Base-by-base conservation (phyloP, 2,329 filamentous ascomycete genomes). In the Xylaria sp. region DNA sequence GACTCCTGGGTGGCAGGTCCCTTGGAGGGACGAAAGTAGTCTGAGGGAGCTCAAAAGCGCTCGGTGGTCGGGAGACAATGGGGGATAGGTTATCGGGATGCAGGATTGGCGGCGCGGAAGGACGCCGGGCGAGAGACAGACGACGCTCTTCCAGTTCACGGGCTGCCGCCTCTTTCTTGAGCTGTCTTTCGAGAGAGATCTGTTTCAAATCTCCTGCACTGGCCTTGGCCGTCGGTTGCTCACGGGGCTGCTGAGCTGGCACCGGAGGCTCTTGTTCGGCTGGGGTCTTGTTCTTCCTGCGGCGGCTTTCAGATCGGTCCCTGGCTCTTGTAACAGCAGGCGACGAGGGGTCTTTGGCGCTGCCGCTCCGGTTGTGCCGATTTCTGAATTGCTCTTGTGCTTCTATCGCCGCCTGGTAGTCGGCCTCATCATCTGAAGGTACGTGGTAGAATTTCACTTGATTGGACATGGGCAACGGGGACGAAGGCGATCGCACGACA, bases 61-160 rank as follows among this genome's bases (percentile, higher is more conserved):
- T 74, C 0, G 78, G 75, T n/a, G 76, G 70, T 10, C 77, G 76
- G 12, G 73, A 67, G 32, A 76, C 68, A n/a, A 80, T 78, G 2
- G 81, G 80, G 0, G 81, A 81, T 50, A 89, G 80, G 66, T 88
- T 81, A 68, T 84, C 84, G 0, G 94, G 94, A 72, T 94, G 90
- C 5, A 93, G 90, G 68, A 97, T 97, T 0, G 89, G 83, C 0
- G 93, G 93, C 2, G 90, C 93, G 28, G 92, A 92, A 3, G 93
- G 92, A 58, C 93, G 88, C 63, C 93, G 88, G 23, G 92, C 93
- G 30, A 97, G 84, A 15, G 95, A 97, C 76, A 92, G 89, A 66
- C 95, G 90, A 32, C 95, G 89, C 75, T 96, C 93, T 79, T 97
- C 94, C 0, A 98, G 87, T 79, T 97, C 94, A 56, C 91, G 90